Conservation (phyloP, 1,284 basidiomycete species). For the Ganoderma lingzhi region DNA sequence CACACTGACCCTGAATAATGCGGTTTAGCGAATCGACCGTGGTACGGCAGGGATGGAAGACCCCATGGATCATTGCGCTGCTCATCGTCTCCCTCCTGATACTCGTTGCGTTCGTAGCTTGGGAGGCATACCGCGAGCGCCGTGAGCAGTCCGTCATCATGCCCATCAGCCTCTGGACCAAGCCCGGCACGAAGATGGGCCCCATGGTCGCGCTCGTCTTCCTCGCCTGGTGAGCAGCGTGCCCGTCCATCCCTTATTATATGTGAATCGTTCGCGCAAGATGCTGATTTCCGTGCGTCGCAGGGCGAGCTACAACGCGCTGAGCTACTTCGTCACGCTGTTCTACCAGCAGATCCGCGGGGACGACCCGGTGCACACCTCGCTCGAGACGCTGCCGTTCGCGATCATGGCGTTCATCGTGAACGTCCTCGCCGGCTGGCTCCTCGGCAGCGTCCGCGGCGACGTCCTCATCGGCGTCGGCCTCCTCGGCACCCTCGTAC, state of each 20-base stretch:
- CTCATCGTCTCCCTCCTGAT: conserved; percentile 41
- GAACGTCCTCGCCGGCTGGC: conserved; percentile 41
- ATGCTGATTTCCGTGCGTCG: background rate
- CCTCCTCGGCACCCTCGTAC: background rate
- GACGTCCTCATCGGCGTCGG: background rate
- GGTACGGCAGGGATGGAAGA: conserved; percentile 43
- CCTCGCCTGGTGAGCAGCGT: conserved; percentile 44
- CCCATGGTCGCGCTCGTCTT: conserved; percentile 42
- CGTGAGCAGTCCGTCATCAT: conserved; percentile 42
- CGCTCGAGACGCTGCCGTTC: conserved; percentile 31
- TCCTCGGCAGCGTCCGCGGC: conserved; percentile 25
- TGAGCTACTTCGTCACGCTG: conserved; percentile 42
- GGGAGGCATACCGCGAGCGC: conserved; percentile 43
- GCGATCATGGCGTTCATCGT: conserved; percentile 40
- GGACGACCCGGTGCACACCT: conserved; percentile 42
- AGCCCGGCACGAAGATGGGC: conserved; percentile 43
- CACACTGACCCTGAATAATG: background rate
- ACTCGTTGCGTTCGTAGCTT: conserved; percentile 42
- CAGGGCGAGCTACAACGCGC: conserved; percentile 39
- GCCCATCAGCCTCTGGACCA: conserved; percentile 46
- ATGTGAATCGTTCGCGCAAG: background rate
- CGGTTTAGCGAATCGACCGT: conserved; percentile 38
- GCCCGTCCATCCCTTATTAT: background rate
- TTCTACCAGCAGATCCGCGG: conserved; percentile 47
- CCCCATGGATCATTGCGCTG: conserved; percentile 43